Base-by-base conservation (phyloP, 2,329 filamentous ascomycete species). In the Penicillium palitans region DNA sequence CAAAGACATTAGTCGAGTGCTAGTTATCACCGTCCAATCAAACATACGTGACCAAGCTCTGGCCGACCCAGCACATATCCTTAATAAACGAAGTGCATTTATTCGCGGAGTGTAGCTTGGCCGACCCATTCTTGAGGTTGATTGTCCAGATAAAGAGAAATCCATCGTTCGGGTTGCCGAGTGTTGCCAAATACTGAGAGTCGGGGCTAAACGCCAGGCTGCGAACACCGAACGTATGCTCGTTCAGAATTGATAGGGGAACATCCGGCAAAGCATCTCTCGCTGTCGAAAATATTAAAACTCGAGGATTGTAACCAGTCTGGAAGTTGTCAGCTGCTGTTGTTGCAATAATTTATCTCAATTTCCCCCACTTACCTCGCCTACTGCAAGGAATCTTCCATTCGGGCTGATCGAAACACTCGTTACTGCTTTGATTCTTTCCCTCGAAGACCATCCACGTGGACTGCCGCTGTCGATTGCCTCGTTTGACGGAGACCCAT, bases 71-170 rank as follows among this genome's bases (percentile, higher is more conserved):
- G 41, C 90, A 83, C 85, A 99, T 96, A 53, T 89, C 87, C 63
- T 88, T 88, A 67, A 98, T 85, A 61, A 87, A 87, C 19, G 90
- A 92, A 7, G 93, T 98, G 76, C 95, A 98, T 72, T 95, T 91
- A 75, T 98, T 98, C 81, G 84, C 96, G 72, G 82, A 93, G 84
- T 87, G 83, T 35, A 98, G 80, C 66, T 83, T 91, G 2, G 92
- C 88, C 21, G 88, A 84, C 19, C 93, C 93, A 10, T 86, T 95
- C 49, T 87, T 89, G n/a, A 88, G 78, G 68, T 96, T 92, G 64
- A 97, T 85, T 65, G 83, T 86, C 93, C 93, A 98, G 29, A 98
- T 83, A 72, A 93, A 96, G 21, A 99, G 81, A 71, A 96, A 98
- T 1, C 93, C 93, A 75, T 99, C 95, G 72, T 97, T 97, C 55